phyloP scores from a whole-genome alignment of 768 basidiomycete species.

The Russula brevipes region DNA sequence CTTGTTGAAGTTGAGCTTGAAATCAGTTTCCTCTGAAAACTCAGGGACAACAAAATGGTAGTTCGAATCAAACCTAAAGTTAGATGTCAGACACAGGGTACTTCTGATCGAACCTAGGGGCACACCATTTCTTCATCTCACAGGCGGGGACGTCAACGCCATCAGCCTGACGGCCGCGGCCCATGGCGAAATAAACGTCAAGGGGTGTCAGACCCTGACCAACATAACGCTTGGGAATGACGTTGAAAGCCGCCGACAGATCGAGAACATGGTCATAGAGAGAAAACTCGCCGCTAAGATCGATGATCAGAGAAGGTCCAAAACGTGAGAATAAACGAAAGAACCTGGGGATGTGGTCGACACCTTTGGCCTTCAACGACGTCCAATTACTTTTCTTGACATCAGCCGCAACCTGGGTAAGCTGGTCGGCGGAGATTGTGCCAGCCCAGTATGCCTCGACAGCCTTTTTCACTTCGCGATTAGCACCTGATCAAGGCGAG shows the following conservation, averaged over 20 bases:
- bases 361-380: conserved; percentile 74
- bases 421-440: conserved; percentile 81
- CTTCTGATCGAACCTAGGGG: conserved; percentile 20
- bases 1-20: conserved; percentile 96
- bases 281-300: conserved; percentile 88
- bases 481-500: conserved; percentile 53
- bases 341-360: conserved; percentile 89
- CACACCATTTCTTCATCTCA: conserved; percentile 99
- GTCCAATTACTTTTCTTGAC: conserved; percentile 89
- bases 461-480: conserved; percentile 96
- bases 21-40: conserved; percentile 82
- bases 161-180: conserved; percentile 92
- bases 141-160: conserved; percentile 94
- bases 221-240: conserved; percentile 90
- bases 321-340: conserved; percentile 27
- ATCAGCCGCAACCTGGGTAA: conserved; percentile 81
- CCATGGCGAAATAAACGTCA: conserved; percentile 98
- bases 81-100: conserved; percentile 3
- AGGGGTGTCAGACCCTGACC: conserved; percentile 81
- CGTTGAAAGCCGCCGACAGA: conserved; percentile 94
- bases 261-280: conserved; percentile 99
- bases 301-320: conserved; percentile 21
- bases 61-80: conserved; percentile 89
- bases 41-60: conserved; percentile 99
- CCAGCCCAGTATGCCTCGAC: conserved; percentile 98